Evolutionary conservation across 345 rosid species (phyloP), one percentile per base, ranked within the genome.

Genomic region (Durio zibethinus): DNA sequence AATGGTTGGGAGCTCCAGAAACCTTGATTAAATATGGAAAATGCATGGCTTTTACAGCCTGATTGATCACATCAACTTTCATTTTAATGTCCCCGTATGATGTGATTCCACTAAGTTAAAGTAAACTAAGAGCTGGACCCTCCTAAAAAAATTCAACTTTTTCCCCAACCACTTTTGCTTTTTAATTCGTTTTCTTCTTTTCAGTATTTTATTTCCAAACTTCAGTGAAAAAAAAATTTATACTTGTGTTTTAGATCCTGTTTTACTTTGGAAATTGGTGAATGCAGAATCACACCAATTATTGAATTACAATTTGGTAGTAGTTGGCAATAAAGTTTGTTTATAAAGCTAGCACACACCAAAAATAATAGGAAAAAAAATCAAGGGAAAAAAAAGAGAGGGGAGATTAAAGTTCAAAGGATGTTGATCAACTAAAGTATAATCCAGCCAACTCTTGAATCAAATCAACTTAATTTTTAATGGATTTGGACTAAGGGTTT

Each of bases 91-190:
- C 84, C 66, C 36, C 4, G 36, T 33, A 23, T 43, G 54, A 68
- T 84, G 27, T 66, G 77, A 83, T 84, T 79, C 90, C 90, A 86
- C 87, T 52, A 71, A 66, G 81, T 79, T 80, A 82, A 83, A 84
- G 82, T 33, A 57, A 77, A 60, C 33, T 74, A n/a, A 18, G 62
- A 59, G 66, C 81, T 75, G 79, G 91, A 79, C 73, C 84, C 79
- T 50, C 67, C 38, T 10, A 57, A 63, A 76, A 78, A 72, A 42
- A 54, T 29, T 42, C 64, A 64, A 70, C 72, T 67, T 50, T 79
- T 72, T 36, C 15, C 0, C 25, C 66, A 7, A 1, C 6, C 62
- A 12, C 71, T 69, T 67, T 80, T 65, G 69, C 53, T 59, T 76
- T 76, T 77, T 50, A 66, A 5, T 6, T 4, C 35, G 47, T 62